Evolutionary conservation across 257 asterid genomes (phyloP).

Genomic region (Solanum megistacrolobum): DNA sequence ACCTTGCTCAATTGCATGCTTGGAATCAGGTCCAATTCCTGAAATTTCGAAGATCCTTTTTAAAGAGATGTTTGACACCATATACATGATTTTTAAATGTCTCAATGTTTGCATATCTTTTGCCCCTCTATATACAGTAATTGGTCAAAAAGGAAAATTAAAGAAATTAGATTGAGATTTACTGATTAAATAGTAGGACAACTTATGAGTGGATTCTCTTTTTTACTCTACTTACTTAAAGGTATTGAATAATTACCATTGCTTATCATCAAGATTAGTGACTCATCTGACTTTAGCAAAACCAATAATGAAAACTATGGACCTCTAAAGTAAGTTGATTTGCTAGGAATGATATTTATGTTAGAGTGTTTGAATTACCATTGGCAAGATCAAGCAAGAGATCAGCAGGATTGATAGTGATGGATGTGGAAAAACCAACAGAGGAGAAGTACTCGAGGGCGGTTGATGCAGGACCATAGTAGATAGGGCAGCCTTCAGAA

Average conservation of each 20-base stretch:
- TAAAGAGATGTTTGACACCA: neutral
- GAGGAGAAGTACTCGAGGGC: constrained; percentile 92
- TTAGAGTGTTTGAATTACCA: constrained; percentile 34
- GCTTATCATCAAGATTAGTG: neutral
- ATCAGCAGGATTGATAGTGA: constrained; percentile 86
- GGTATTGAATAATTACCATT: neutral
- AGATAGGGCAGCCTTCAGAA: constrained; percentile 88
- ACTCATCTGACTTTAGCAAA: neutral
- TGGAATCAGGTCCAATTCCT: constrained; percentile 82
- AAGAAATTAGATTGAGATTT: neutral
- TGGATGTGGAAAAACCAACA: constrained; percentile 62
- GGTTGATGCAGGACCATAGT: constrained; percentile 71
- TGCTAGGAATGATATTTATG: neutral
- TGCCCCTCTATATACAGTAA: neutral
- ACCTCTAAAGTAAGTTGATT: neutral
- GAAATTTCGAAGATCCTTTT: constrained; percentile 5
- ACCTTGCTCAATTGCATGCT: constrained; percentile 29
- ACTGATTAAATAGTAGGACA: neutral
- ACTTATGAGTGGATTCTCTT: neutral
- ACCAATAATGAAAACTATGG: neutral
- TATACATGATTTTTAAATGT: neutral
- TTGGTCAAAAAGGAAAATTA: neutral
- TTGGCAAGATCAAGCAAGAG: constrained; percentile 96
- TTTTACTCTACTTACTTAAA: neutral
- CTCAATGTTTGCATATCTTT: neutral